Evolutionary conservation across 2,329 filamentous ascomycete species (phyloP).

Genomic region (Colletotrichum somersetense): DNA sequence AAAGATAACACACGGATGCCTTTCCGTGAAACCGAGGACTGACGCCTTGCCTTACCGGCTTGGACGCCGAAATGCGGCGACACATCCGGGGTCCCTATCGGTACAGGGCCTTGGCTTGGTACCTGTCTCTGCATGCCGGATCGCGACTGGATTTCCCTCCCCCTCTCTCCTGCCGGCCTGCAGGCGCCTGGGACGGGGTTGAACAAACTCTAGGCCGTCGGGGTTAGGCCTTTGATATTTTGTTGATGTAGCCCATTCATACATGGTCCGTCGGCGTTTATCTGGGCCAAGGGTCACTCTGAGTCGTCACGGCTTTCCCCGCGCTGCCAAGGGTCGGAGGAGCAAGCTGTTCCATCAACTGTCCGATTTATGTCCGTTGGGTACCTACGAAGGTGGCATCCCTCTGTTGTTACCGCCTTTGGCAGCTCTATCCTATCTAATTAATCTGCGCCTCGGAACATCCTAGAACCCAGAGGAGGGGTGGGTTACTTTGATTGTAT

Average conservation of each 20-base stretch:
- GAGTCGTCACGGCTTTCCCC: constrained; percentile 30
- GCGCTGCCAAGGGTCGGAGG: constrained; percentile 27
- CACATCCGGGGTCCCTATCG: not conserved
- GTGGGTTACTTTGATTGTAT: not conserved
- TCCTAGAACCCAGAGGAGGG: constrained; percentile 6
- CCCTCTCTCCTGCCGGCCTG: not conserved
- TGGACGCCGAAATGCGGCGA: constrained; percentile 5
- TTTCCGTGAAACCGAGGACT: constrained; percentile 13
- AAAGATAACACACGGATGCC: constrained; percentile 1
- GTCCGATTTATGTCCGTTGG: constrained; percentile 40
- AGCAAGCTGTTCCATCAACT: constrained; percentile 7
- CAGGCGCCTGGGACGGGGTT: constrained; percentile 10
- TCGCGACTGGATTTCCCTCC: not conserved
- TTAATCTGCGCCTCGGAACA: constrained; percentile 28
- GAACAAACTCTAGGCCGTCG: constrained; percentile 34
- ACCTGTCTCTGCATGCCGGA: not conserved
- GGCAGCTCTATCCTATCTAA: constrained; percentile 38
- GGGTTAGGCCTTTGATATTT: constrained; percentile 36
- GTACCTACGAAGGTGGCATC: not conserved
- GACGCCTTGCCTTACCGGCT: not conserved
- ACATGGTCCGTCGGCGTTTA: constrained; percentile 38
- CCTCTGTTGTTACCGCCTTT: constrained; percentile 8
- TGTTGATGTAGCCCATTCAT: constrained; percentile 2
- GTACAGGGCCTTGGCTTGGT: not conserved
- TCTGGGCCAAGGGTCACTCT: constrained; percentile 21